Evolutionary conservation across 1,284 basidiomycete genomes (phyloP).

Genomic region (Naganishia cerealis): DNA sequence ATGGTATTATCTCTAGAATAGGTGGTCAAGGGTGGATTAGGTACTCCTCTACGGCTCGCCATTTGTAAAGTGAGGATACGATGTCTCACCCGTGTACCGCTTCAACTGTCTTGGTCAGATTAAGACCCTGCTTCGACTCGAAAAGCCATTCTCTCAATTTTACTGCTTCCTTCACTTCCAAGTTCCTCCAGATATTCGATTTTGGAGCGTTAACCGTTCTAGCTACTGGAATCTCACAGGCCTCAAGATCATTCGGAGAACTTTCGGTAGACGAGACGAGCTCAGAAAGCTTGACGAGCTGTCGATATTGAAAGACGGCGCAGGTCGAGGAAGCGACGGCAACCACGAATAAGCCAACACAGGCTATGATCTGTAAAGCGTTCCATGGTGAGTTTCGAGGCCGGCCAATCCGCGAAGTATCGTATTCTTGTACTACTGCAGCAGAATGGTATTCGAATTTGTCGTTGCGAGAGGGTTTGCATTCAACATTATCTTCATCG

Average conservation of each 20-base stretch:
- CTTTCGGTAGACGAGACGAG: neutral
- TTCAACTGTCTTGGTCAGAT: constrained; percentile 45
- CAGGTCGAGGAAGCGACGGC: neutral
- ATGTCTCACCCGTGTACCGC: constrained; percentile 40
- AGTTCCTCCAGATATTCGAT: constrained; percentile 42
- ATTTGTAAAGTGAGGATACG: constrained; percentile 45
- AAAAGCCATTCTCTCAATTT: constrained; percentile 59
- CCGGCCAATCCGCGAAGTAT: neutral
- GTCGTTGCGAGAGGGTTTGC: neutral
- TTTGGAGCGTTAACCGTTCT: constrained; percentile 1
- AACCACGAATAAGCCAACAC: neutral
- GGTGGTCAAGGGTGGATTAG: neutral
- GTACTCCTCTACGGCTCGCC: neutral
- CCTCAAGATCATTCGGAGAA: neutral
- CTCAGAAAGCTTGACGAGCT: neutral
- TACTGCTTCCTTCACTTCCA: constrained; percentile 55
- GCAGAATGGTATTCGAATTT: neutral
- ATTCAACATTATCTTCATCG: neutral
- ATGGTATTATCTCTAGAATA: constrained; percentile 46
- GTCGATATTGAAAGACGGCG: neutral
- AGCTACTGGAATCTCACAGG: constrained; percentile 8
- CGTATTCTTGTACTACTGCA: neutral
- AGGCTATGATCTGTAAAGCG: neutral
- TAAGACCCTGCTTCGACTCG: constrained; percentile 56
- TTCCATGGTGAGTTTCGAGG: neutral